Base-by-base conservation (phyloP, 257 asterid genomes). In the Scutellaria baicalensis region DNA sequence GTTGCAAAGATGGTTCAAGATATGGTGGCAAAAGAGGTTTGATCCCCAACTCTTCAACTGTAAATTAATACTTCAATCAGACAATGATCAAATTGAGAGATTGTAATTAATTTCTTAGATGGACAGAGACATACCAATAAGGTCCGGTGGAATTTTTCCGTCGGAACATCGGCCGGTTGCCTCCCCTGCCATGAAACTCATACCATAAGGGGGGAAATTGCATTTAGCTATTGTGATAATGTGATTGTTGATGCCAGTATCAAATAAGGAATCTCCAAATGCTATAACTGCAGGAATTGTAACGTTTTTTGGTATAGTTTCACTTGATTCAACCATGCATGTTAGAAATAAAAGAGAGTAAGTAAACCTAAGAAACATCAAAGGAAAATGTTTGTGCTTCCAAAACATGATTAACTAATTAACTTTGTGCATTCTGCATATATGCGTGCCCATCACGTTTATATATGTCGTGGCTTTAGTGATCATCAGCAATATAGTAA, bases 221-320 rank as follows among this genome's bases (percentile, higher is more conserved):
- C 64, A 71, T 68, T 80, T 86, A 12, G 71, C 59, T 7, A 70
- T 48, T 1, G 90, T 86, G 0, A 51, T 43, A 23, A 84, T 72
- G 55, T 77, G 66, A 59, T 86, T 84, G 58, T 86, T 82, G 60
- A 80, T 86, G 9, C 90, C 88, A 3, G 82, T 78, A 56, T 86
- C 93, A 5, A 82, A 81, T 8, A 86, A 57, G 56, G 90, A 84
- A 63, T 84, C 90, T 44, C 93, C 88, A 13, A 86, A 84, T 10
- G 74, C 84, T 43, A 86, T 40, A 5, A 80, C 71, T 3, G 85
- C 84, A 0, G 88, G 85, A 23, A 84, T 17, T 6, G 71, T 58
- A 20, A 0, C 11, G 36, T 70, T 80, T 23, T 64, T 7, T 1
- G 85, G 83, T 43, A 73, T 14, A 23, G 51, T 45, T 17, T 66